Percentiles rank a stretch among this genome's conserved stretches.
phyloP scores from a whole-genome alignment of 2,329 filamentous ascomycete species.

The Exophiala spinifera region DNA sequence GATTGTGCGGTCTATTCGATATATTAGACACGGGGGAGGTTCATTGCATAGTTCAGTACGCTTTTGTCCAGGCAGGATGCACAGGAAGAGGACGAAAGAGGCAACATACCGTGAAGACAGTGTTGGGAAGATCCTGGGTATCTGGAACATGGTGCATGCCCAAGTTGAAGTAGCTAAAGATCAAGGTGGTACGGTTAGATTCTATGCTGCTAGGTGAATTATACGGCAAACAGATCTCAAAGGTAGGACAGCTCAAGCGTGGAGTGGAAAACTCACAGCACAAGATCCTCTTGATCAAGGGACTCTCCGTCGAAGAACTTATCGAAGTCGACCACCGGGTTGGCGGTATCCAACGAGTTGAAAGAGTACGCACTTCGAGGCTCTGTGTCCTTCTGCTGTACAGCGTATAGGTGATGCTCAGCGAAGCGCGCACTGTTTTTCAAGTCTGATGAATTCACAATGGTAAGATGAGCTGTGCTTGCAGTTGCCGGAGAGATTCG shows the following conservation, averaged over 20 bases:
- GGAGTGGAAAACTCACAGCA: slow-evolving; percentile 1
- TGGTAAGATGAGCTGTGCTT: slow-evolving; percentile 31
- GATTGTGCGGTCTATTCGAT: background rate
- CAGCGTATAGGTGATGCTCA: background rate
- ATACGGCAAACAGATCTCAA: background rate
- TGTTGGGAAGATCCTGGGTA: slow-evolving; percentile 54
- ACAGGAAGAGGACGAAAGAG: background rate
- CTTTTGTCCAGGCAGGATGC: too few species aligned
- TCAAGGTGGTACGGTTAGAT: background rate
- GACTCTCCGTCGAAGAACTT: slow-evolving; percentile 46
- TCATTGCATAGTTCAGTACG: too few species aligned
- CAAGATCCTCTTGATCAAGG: slow-evolving; percentile 38
- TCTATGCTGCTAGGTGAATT: background rate
- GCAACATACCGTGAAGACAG: slow-evolving; percentile 35
- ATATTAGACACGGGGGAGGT: background rate
- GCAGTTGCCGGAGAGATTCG: slow-evolving; percentile 35
- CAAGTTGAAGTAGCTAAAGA: slow-evolving; percentile 40
- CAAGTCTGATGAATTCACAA: slow-evolving; percentile 10
- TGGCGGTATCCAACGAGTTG: slow-evolving; percentile 41
- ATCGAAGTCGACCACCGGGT: slow-evolving; percentile 38
- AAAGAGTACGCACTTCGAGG: slow-evolving; percentile 37
- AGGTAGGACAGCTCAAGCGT: background rate
- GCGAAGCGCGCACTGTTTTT: background rate
- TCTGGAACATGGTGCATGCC: slow-evolving; percentile 60
- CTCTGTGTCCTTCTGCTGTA: slow-evolving; percentile 46